Evolutionary conservation across 768 basidiomycete species (phyloP).

Genomic region (Gymnopilus junonius): DNA sequence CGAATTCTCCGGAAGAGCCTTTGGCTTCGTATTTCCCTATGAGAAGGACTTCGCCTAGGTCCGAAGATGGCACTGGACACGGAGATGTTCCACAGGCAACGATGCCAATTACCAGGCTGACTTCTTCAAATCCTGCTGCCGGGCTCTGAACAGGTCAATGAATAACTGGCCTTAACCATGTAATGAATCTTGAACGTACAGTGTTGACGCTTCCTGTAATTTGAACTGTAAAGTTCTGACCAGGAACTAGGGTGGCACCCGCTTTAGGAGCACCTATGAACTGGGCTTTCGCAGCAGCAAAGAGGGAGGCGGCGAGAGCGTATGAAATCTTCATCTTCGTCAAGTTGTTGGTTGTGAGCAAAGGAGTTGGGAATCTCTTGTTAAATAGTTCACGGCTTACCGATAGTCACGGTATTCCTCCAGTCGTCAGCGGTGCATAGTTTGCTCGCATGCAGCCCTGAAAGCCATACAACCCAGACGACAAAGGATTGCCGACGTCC

Average conservation of each 20-base stretch:
- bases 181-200: too few species aligned
- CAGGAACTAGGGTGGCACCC: too few species aligned
- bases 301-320: background rate
- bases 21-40: background rate
- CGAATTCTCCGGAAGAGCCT: background rate
- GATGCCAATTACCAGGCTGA: slow-evolving; percentile 2
- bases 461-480: background rate
- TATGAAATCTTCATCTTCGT: background rate
- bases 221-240: too few species aligned
- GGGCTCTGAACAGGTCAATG: background rate
- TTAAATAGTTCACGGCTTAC: background rate
- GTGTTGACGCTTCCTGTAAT: too few species aligned
- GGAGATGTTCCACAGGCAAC: background rate
- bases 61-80: background rate
- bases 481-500: background rate
- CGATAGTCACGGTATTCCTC: background rate
- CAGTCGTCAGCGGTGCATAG: background rate
- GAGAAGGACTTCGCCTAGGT: background rate
- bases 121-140: background rate
- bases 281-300: too few species aligned
- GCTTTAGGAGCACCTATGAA: too few species aligned
- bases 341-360: background rate
- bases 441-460: background rate
- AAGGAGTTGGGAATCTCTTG: background rate
- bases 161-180: too few species aligned